Base-by-base conservation (phyloP, 2,329 filamentous ascomycete genomes). In the Fonsecaea monophora region DNA sequence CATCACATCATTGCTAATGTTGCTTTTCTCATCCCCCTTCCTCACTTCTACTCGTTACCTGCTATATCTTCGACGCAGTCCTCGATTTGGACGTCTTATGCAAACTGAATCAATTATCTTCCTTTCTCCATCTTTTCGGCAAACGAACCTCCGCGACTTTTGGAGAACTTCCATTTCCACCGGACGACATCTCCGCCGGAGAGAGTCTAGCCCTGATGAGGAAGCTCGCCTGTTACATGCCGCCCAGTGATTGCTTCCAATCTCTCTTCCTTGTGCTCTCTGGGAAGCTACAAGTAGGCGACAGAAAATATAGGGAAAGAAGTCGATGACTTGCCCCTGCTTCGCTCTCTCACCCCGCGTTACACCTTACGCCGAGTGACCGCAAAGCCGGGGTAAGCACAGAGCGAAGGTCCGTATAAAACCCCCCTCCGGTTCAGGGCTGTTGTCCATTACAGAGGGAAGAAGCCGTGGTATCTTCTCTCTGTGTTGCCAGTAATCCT, bases 201-300 rank as follows among this genome's bases (percentile, higher is more conserved):
- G 45, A 50, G 18, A 93, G 79, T 77, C 94, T 94, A 2, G 90
- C 92, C 38, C 92, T 83, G 75, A 94, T 91, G 87, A 94, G 91
- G 67, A 94, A 80, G 45, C 12, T 25, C 18, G 10, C 18, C 6
- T 50, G 18, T 10, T 21, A 21, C 18, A 8, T 25, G 45, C 45
- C 40, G 77, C 95, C 92, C 71, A 95, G 82, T n/a, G 87, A 86
- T 64, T 84, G 83, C 53, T 92, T 87, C 25, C 73, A 95, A 91
- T 53, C 79, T 84, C 74, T 82, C 86, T 78, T 90, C 86, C 78
- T 94, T 88, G n/a, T 54, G 37, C 37, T 60, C 63, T 25, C 53
- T 63, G 59, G 66, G 60, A 25, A n/a, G 45, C 45, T 21, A 50
- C 13, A 32, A 60, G 21, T 15, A 40, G 35, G 42, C n/a, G n/a